These are phyloP conservation scores for Mycosphaerella sp. DNA, from an alignment of 2,329 filamentous ascomycete genomes.

Conservation along the genomic window DNA sequence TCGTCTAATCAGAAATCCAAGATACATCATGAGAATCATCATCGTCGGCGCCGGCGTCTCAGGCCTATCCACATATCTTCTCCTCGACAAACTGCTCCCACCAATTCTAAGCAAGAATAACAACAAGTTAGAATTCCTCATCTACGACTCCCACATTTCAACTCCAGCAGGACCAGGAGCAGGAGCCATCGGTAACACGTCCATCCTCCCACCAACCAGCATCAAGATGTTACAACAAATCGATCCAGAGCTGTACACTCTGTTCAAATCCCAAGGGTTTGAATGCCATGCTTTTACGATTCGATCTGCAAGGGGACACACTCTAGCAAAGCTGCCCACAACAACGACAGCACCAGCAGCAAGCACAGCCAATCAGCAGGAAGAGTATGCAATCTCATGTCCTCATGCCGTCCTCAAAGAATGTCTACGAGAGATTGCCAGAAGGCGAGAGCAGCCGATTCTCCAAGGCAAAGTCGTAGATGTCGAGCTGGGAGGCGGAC, in stretches of 20 bases:
- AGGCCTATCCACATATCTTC: constrained; percentile 9
- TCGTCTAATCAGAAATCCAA: neutral
- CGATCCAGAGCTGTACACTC: neutral
- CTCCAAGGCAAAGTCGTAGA: constrained; percentile 9
- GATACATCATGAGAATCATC: constrained; percentile 8
- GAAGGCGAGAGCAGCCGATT: neutral
- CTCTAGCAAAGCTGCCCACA: constrained; percentile 1
- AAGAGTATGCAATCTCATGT: constrained; percentile 3
- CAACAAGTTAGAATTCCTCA: neutral
- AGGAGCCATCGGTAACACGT: constrained; percentile 6
- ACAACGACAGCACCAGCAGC: neutral
- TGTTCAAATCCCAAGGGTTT: constrained; percentile 7
- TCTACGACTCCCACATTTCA: constrained; percentile 7
- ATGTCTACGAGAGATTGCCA: constrained; percentile 4
- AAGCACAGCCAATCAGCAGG: too few species aligned
- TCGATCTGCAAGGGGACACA: constrained; percentile 6
- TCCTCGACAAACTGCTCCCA: constrained; percentile 1
- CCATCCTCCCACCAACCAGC: constrained; percentile 7
- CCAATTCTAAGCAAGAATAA: neutral
- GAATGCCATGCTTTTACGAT: constrained; percentile 7
- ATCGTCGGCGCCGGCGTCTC: constrained; percentile 15
- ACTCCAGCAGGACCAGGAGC: neutral
- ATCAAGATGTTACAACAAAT: constrained; percentile 4
- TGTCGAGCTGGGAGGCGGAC: neutral
- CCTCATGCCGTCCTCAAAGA: constrained; percentile 8